phyloP scores from a whole-genome alignment of 23 red algal species.

The Gracilaria gracilis region DNA sequence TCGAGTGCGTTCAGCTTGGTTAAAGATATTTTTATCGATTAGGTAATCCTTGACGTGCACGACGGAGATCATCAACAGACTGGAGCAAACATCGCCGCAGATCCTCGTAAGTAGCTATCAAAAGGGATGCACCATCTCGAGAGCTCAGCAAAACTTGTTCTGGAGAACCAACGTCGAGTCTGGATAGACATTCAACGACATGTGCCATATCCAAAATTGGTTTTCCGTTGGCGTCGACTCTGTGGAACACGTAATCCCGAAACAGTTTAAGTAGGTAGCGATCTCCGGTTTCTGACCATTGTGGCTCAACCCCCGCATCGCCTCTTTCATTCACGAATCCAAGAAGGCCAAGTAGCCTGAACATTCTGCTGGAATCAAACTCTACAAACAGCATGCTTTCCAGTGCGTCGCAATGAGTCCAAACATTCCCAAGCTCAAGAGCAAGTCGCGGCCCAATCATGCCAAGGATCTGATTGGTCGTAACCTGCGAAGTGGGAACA shows the following conservation, averaged over 20 bases:
- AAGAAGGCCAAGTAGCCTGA: slow-evolving; percentile 65
- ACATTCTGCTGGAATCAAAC: slow-evolving; percentile 70
- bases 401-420: slow-evolving; percentile 73
- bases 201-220: slow-evolving; percentile 82
- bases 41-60: slow-evolving; percentile 18
- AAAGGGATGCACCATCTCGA: slow-evolving; percentile 69
- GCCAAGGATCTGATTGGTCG: slow-evolving; percentile 57
- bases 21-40: slow-evolving; percentile 40
- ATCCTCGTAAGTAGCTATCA: slow-evolving; percentile 82
- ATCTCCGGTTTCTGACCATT: slow-evolving; percentile 87
- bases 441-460: slow-evolving; percentile 69
- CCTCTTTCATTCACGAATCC: slow-evolving; percentile 79
- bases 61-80: slow-evolving; percentile 68
- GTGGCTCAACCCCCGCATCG: slow-evolving; percentile 66
- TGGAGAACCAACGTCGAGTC: slow-evolving; percentile 74
- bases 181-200: slow-evolving; percentile 75
- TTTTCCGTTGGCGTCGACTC: slow-evolving; percentile 69
- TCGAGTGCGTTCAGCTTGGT: background rate
- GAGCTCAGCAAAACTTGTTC: slow-evolving; percentile 82
- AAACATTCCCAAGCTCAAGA: slow-evolving; percentile 66
- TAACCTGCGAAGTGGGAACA: slow-evolving; percentile 21
- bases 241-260: slow-evolving; percentile 88
- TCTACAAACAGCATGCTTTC: slow-evolving; percentile 56
- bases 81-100: slow-evolving; percentile 73
- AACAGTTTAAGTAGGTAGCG: slow-evolving; percentile 88